Conservation (phyloP, 2,329 filamentous ascomycete species). For the Hymenoscyphus scutula region DNA sequence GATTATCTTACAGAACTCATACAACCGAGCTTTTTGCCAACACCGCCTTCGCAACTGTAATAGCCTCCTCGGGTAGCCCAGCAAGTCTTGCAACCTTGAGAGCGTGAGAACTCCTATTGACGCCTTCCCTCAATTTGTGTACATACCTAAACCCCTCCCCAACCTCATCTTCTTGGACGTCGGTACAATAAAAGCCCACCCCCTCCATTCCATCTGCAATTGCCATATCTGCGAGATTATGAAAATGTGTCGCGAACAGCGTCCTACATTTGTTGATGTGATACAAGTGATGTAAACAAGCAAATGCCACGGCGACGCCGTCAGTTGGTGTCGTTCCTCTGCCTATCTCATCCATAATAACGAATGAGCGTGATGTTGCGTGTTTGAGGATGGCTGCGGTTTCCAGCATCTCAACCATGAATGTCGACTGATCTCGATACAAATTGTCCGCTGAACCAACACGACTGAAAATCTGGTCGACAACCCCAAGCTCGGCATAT, state of each 20-base stretch:
- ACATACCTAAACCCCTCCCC: conserved; percentile 77
- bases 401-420: conserved; percentile 99
- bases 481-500: conserved; percentile 80
- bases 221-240: conserved; percentile 77
- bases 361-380: conserved; percentile 81
- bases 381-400: conserved; percentile 85
- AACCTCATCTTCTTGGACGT: conserved; percentile 68
- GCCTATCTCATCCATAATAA: conserved; percentile 98
- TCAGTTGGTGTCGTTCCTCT: conserved; percentile 92
- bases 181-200: conserved; percentile 71
- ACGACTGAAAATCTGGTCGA: conserved; percentile 94
- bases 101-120: conserved; percentile 86
- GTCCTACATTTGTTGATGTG: conserved; percentile 73
- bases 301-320: conserved; percentile 85
- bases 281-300: conserved; percentile 80
- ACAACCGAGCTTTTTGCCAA: conserved; percentile 27
- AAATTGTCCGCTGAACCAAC: conserved; percentile 93
- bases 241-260: conserved; percentile 95
- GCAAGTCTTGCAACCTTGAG: conserved; percentile 91
- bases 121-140: conserved; percentile 74
- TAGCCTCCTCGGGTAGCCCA: conserved; percentile 71
- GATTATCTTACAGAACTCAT: conserved; percentile 52
- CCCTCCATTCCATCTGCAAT: conserved; percentile 46
- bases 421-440: conserved; percentile 93
- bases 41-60: conserved; percentile 57